These are phyloP conservation scores for Calonectria honghensis DNA, from an alignment of 2,329 filamentous ascomycete genomes.

Conservation along the genomic window DNA sequence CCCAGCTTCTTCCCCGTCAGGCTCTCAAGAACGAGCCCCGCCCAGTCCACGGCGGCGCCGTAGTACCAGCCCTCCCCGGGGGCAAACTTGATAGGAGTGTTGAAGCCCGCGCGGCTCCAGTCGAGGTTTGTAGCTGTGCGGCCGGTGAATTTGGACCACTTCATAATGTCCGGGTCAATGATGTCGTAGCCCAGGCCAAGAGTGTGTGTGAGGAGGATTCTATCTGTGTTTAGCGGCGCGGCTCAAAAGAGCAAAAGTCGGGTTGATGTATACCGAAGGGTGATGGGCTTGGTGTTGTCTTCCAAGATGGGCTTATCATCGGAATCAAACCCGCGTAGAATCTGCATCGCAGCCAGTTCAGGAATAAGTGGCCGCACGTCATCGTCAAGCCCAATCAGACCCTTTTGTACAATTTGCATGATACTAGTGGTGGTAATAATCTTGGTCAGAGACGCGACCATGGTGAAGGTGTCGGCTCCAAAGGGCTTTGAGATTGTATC, in stretches of 20 bases:
- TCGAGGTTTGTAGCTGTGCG: slow-evolving; percentile 57
- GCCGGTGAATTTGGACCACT: slow-evolving; percentile 63
- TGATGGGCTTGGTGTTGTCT: slow-evolving; percentile 61
- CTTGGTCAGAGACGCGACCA: slow-evolving; percentile 66
- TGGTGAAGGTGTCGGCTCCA: slow-evolving; percentile 58
- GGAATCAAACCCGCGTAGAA: slow-evolving; percentile 62
- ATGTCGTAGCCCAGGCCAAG: slow-evolving; percentile 67
- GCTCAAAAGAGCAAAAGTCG: neutral
- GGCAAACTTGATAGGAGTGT: slow-evolving; percentile 65
- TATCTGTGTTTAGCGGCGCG: slow-evolving; percentile 37
- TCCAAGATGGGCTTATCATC: slow-evolving; percentile 61
- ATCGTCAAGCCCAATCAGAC: slow-evolving; percentile 59
- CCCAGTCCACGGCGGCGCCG: slow-evolving; percentile 68
- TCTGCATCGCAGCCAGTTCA: slow-evolving; percentile 58
- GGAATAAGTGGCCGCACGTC: slow-evolving; percentile 60
- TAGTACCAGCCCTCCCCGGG: slow-evolving; percentile 71
- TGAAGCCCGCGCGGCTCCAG: slow-evolving; percentile 61
- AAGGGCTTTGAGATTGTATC: slow-evolving; percentile 56
- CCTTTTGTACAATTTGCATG: slow-evolving; percentile 64
- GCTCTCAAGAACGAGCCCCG: slow-evolving; percentile 65
- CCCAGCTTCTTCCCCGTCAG: slow-evolving; percentile 61
- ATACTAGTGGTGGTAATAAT: slow-evolving; percentile 61
- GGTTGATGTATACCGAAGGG: slow-evolving; percentile 57
- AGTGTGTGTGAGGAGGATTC: slow-evolving; percentile 69
- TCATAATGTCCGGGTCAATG: slow-evolving; percentile 61